Evolutionary conservation across 208 protist species (phyloP), one percentile per base, ranked within the genome.

Genomic region (Acanthamoeba healyi): DNA sequence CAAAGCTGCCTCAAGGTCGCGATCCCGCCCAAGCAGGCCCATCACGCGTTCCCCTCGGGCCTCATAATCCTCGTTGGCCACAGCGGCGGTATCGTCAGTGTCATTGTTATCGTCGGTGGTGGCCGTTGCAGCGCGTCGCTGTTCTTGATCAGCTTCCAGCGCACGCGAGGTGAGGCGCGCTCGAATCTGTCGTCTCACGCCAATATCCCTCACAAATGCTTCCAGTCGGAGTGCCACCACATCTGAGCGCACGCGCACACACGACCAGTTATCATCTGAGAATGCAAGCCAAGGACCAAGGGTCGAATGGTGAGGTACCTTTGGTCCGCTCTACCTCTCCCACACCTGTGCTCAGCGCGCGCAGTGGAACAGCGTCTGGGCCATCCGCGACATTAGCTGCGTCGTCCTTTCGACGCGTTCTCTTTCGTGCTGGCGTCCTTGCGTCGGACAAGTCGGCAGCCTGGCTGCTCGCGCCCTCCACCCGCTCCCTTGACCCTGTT

Each of bases 11-110:
- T 79, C 67, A 10, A 79, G n/a, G 36, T 79, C 67, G 1, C n/a
- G 14, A 7, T 79, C 67, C n/a, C 38, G 67, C 0, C 19, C 36
- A 10, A 79, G 17, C 34, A 79, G 67, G 15, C 38, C 38, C 19
- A 79, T 79, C 67, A 79, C n/a, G 67, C 67, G 67, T 32, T 44
- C 34, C 10, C 67, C 38, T 79, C 67, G 67, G 12, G 29, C 29
- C 2, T 36, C 38, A 44, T 9, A 2, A 34, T 36, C 19, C 0
- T 79, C 67, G 67, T 36, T n/a, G n/a, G n/a, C 29, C 15, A 38
- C n/a, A 79, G 36, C 38, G 36, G 15, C 36, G 24, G 6, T 14
- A 42, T 42, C 19, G 40, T 77, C 67, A 22, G 32, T 9, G 0
- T 22, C 67, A 22, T 36, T 0, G 38, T 29, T 9, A 36, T 44